phyloP scores from a whole-genome alignment of 371 early-diverging fungal genomes.

The Nematocida minor region DNA sequence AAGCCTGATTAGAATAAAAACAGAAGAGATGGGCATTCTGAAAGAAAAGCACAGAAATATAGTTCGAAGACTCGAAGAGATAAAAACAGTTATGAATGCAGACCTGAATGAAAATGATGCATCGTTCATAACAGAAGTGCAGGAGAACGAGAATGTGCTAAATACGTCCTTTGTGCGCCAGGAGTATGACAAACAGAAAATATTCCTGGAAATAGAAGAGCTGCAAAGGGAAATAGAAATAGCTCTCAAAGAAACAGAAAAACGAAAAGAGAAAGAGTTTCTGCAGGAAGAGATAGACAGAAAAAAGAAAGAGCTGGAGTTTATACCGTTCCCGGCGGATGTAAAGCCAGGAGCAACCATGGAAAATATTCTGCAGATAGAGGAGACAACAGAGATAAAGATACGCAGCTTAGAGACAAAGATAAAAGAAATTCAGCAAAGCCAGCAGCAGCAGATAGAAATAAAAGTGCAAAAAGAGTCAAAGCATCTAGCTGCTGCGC shows the following conservation, averaged over 20 bases:
- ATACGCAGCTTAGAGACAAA: neutral
- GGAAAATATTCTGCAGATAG: neutral
- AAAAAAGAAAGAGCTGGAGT: constrained; percentile 24
- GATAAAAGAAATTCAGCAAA: constrained; percentile 13
- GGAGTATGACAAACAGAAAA: neutral
- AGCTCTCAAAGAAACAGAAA: neutral
- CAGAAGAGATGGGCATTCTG: neutral
- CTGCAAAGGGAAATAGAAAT: constrained; percentile 15
- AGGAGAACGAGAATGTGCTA: neutral
- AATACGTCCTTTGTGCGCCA: neutral
- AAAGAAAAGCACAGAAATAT: constrained; percentile 4
- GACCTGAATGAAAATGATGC: neutral
- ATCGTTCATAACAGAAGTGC: constrained; percentile 3
- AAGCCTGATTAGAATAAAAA: neutral
- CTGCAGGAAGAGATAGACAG: constrained; percentile 4
- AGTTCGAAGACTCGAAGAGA: neutral
- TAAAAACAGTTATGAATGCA: constrained; percentile 14
- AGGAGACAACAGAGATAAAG: constrained; percentile 20
- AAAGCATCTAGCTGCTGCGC: constrained; percentile 4
- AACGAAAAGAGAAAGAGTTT: constrained; percentile 39
- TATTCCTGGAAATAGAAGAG: neutral
- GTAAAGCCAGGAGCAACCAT: neutral
- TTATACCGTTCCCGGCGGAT: neutral
- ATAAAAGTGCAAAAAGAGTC: constrained; percentile 28
- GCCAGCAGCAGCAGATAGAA: constrained; percentile 7